Percentiles rank a stretch among this genome's conserved stretches.
Conservation (phyloP, 495 filamentous ascomycete genomes). For the Hyphodiscus hymeniophilus region DNA sequence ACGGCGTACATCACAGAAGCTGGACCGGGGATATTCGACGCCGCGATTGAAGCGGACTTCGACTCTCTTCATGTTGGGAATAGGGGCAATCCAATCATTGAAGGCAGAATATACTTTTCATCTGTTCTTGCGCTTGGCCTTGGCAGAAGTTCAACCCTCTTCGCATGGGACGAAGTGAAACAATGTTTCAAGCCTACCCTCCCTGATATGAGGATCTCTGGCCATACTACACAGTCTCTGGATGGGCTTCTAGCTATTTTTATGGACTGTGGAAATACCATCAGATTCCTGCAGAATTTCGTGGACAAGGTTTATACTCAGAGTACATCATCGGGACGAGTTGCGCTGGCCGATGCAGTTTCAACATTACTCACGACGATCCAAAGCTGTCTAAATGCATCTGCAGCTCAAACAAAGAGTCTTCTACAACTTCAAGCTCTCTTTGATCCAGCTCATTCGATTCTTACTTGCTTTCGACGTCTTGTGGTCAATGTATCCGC, state of each 20-base stretch:
- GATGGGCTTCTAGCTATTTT: slow-evolving; percentile 49
- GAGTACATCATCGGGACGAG: slow-evolving; percentile 37
- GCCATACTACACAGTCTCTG: slow-evolving; percentile 51
- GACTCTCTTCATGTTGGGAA: slow-evolving; percentile 25
- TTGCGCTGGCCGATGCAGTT: slow-evolving; percentile 56
- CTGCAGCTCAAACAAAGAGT: slow-evolving; percentile 34
- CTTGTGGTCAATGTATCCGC: slow-evolving; percentile 48
- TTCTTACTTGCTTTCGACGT: slow-evolving; percentile 52
- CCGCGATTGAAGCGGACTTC: slow-evolving; percentile 36
- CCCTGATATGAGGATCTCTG: slow-evolving; percentile 54
- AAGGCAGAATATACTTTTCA: slow-evolving; percentile 43
- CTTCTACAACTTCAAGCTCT: slow-evolving; percentile 62
- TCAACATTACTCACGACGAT: slow-evolving; percentile 45
- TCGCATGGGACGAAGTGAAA: slow-evolving; percentile 53
- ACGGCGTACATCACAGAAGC: slow-evolving; percentile 72
- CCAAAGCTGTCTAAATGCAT: slow-evolving; percentile 44
- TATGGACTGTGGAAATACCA: slow-evolving; percentile 49
- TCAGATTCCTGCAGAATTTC: slow-evolving; percentile 44
- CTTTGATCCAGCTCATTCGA: slow-evolving; percentile 52
- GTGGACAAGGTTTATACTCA: slow-evolving; percentile 36
- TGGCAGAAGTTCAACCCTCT: slow-evolving; percentile 75
- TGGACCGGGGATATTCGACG: slow-evolving; percentile 65
- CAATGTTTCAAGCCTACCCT: slow-evolving; percentile 49
- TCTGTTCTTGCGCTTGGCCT: slow-evolving; percentile 66
- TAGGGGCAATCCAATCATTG: slow-evolving; percentile 27